A percentile compares a stretch with the other conserved stretches of the same genome.
Evolutionary conservation across 495 filamentous ascomycete species (phyloP).

Genomic region (Xylaria acuta): DNA sequence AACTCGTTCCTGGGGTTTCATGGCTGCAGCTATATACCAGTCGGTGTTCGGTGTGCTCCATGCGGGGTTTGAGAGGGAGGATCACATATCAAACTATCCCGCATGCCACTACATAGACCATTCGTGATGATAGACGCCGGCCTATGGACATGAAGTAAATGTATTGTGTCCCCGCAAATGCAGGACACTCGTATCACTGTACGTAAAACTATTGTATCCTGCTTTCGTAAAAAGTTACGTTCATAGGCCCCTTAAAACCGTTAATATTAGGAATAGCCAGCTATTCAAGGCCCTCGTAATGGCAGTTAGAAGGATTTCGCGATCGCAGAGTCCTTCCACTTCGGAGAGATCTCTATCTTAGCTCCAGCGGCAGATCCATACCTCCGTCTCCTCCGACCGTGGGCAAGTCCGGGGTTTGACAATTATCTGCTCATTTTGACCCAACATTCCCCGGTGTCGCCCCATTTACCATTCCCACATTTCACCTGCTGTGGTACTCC

Average conservation of each 20-base stretch:
- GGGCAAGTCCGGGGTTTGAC: conserved; percentile 22
- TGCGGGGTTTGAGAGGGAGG: conserved; percentile 18
- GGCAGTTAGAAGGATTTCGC: not conserved
- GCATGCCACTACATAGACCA: not conserved
- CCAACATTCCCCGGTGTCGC: not conserved
- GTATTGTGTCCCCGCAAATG: conserved; percentile 10
- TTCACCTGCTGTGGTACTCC: not conserved
- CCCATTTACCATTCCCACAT: not conserved
- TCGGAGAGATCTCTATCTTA: conserved; percentile 8
- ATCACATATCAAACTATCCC: conserved; percentile 1
- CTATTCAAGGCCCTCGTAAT: not conserved
- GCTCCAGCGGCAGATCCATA: conserved; percentile 8
- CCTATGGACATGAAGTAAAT: not conserved
- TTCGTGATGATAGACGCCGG: not conserved
- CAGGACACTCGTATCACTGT: conserved; percentile 14
- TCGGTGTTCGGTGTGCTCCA: conserved; percentile 6
- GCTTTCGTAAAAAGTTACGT: conserved; percentile 11
- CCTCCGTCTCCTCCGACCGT: conserved; percentile 13
- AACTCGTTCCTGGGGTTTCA: conserved; percentile 1
- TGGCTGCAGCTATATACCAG: conserved; percentile 11
- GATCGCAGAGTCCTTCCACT: conserved; percentile 29
- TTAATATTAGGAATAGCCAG: conserved; percentile 14
- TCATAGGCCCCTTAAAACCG: conserved; percentile 1
- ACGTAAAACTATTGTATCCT: not conserved
- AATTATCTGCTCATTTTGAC: not conserved